Percentiles rank a stretch among this genome's conserved stretches.
Evolutionary conservation across 2,329 filamentous ascomycete genomes (phyloP).

Genomic region (Botrytis sinoallii): DNA sequence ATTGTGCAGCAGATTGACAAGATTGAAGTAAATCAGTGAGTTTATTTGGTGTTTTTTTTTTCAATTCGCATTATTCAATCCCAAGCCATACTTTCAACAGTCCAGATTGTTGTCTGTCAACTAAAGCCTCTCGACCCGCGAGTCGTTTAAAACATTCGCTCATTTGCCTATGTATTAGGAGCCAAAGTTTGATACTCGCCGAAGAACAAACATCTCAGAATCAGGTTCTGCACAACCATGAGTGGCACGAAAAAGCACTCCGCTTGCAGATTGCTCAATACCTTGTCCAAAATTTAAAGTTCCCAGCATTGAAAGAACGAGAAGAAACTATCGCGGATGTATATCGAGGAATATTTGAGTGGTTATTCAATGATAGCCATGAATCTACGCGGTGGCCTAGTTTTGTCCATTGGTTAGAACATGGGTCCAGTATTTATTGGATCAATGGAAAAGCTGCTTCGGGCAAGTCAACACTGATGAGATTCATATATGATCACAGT

Average conservation of each 20-base stretch:
- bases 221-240: neutral
- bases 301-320: slow-evolving; percentile 4
- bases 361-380: slow-evolving; percentile 15
- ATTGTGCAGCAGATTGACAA: neutral
- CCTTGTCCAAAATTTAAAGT: slow-evolving; percentile 5
- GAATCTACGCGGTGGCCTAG: neutral
- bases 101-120: neutral
- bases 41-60: neutral
- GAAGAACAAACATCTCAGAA: neutral
- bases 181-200: neutral
- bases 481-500: slow-evolving; percentile 15
- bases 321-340: slow-evolving; percentile 16
- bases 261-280: neutral
- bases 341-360: slow-evolving; percentile 19
- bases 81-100: neutral
- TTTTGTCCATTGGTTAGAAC: slow-evolving; percentile 24
- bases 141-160: neutral
- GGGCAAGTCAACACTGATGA: slow-evolving; percentile 29
- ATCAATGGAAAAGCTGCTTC: slow-evolving; percentile 25
- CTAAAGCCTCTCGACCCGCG: neutral
- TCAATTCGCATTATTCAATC: neutral
- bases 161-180: neutral
- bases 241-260: neutral
- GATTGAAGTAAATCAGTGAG: neutral
- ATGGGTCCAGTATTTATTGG: slow-evolving; percentile 23